Evolutionary conservation across 2,329 filamentous ascomycete genomes (phyloP).

Genomic region (Rasamsonia emersonii): DNA sequence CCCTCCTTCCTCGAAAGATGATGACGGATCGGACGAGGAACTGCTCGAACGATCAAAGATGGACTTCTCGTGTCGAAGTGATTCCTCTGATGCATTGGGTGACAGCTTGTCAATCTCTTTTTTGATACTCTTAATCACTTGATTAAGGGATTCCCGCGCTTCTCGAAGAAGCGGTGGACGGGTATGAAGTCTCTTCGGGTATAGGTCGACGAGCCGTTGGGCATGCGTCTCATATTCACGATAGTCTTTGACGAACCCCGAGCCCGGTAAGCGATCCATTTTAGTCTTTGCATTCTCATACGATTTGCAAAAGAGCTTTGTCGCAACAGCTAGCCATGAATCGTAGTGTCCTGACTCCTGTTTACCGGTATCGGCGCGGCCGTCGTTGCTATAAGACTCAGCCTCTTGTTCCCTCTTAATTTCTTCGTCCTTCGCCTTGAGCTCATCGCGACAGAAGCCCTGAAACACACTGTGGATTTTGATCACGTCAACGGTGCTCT

Average conservation of each 20-base stretch:
- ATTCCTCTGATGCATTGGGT: slow-evolving; percentile 34
- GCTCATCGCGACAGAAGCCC: slow-evolving; percentile 38
- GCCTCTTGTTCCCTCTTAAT: slow-evolving; percentile 9
- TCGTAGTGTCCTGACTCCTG: slow-evolving; percentile 28
- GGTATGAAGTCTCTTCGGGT: slow-evolving; percentile 21
- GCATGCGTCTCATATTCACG: slow-evolving; percentile 41
- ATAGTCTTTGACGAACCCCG: slow-evolving; percentile 36
- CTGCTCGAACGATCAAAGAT: slow-evolving; percentile 41
- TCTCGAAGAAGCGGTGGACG: slow-evolving; percentile 20
- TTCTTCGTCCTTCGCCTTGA: slow-evolving; percentile 30
- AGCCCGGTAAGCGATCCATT: slow-evolving; percentile 11
- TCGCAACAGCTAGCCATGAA: slow-evolving; percentile 36
- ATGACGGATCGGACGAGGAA: slow-evolving; percentile 34
- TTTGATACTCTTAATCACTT: slow-evolving; percentile 28
- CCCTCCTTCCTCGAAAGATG: slow-evolving; percentile 27
- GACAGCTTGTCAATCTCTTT: slow-evolving; percentile 35
- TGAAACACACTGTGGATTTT: slow-evolving; percentile 43
- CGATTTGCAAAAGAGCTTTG: slow-evolving; percentile 33
- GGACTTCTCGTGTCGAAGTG: slow-evolving; percentile 28
- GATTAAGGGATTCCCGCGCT: slow-evolving; percentile 26
- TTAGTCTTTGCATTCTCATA: slow-evolving; percentile 36
- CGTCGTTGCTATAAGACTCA: background rate
- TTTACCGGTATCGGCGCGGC: slow-evolving; percentile 4
- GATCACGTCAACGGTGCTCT: slow-evolving; percentile 34
- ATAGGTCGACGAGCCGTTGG: slow-evolving; percentile 30